Conservation (phyloP, 2,329 filamentous ascomycete genomes). For the Helotiales sp. region DNA sequence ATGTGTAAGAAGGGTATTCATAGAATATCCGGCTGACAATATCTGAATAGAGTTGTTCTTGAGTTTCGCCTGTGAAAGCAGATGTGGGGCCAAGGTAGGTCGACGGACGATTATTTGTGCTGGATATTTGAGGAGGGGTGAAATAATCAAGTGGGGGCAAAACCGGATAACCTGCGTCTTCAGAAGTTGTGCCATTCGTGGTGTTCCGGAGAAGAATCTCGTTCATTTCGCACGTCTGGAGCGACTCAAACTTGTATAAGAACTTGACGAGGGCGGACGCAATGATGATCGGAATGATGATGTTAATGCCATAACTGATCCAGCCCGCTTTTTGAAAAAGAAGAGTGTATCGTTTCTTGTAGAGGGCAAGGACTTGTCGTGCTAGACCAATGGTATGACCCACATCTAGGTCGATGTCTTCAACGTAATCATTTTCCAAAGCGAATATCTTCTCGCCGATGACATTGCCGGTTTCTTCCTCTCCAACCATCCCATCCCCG, state of each 20-base stretch:
- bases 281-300: constrained; percentile 62
- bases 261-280: constrained; percentile 61
- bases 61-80: constrained; percentile 28
- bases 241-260: constrained; percentile 23
- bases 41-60: constrained; percentile 27
- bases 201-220: constrained; percentile 23
- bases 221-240: constrained; percentile 34
- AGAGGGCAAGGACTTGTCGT: constrained; percentile 62
- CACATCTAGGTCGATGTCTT: constrained; percentile 50
- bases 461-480: constrained; percentile 24
- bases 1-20: background rate
- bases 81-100: constrained; percentile 33
- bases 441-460: constrained; percentile 36
- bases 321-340: constrained; percentile 57
- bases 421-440: constrained; percentile 32
- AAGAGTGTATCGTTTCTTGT: constrained; percentile 63
- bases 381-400: constrained; percentile 59
- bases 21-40: background rate
- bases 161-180: background rate
- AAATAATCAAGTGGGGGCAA: constrained; percentile 23
- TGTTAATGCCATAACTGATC: constrained; percentile 62
- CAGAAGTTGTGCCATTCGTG: background rate
- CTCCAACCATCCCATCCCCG: constrained; percentile 37
- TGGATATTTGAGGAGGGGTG: background rate
- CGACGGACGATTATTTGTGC: constrained; percentile 2